These are phyloP conservation scores for Xylaria sp. DNA, from an alignment of 2,329 filamentous ascomycete species.

Conservation along the genomic window DNA sequence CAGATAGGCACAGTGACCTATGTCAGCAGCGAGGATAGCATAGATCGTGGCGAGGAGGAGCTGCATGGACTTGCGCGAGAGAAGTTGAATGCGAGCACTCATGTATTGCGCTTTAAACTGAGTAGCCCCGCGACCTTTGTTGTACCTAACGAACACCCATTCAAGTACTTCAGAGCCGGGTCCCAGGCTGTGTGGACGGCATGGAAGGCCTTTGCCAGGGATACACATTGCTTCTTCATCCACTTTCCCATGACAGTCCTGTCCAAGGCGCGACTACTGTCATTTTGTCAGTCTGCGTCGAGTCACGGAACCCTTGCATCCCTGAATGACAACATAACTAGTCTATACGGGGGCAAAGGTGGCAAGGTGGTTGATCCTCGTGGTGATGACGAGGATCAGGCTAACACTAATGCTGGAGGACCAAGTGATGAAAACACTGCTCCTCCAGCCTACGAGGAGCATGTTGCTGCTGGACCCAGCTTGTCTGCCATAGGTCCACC, in stretches of 20 bases:
- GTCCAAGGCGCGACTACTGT: constrained; percentile 17
- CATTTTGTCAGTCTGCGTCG: constrained; percentile 25
- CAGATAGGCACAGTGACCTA: constrained; percentile 17
- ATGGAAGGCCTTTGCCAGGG: constrained; percentile 17
- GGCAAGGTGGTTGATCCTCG: constrained; percentile 23
- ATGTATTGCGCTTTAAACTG: constrained; percentile 27
- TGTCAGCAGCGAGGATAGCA: not conserved
- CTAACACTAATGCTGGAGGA: not conserved
- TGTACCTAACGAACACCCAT: constrained; percentile 17
- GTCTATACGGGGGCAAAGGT: constrained; percentile 30
- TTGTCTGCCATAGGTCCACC: constrained; percentile 5
- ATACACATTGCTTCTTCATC: constrained; percentile 24
- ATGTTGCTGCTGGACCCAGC: constrained; percentile 4
- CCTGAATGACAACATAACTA: constrained; percentile 12
- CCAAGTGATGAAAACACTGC: not conserved
- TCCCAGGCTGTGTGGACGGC: constrained; percentile 26
- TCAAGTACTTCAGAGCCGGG: constrained; percentile 18
- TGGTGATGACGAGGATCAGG: not conserved
- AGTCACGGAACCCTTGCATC: constrained; percentile 4
- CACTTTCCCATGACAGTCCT: constrained; percentile 24
- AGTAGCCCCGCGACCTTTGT: constrained; percentile 19
- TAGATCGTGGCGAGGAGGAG: constrained; percentile 5
- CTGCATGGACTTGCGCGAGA: constrained; percentile 20
- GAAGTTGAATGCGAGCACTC: constrained; percentile 18
- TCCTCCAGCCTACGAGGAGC: constrained; percentile 27